Base-by-base conservation (phyloP, 768 basidiomycete genomes). In the Suillus americanus region DNA sequence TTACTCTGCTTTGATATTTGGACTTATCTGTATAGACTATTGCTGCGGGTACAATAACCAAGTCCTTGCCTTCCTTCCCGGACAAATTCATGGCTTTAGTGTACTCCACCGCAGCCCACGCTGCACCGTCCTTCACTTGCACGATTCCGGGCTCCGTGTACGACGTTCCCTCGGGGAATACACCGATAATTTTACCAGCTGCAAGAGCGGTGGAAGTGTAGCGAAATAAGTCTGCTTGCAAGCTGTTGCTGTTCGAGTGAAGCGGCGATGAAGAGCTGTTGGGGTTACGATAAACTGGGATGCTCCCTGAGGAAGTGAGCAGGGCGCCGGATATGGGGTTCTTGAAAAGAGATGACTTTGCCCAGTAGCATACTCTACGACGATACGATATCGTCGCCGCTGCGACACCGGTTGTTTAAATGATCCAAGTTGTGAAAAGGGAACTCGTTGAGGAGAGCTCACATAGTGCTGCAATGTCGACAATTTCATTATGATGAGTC, bases 31-130 rank as follows among this genome's bases (percentile, higher is more conserved):
- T 86, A 75, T 91, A 93, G 12, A 86, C 86, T 62, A 92, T 83
- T 1, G 81, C 84, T n/a, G 86, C 86, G 0, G 89, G 90, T 1
- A 91, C 77, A 64, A 90, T 79, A 1, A 79, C 68, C 48, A 87
- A 76, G 40, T 75, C 76, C 65, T 79, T 73, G 28, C 65, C 62
- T 69, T 35, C 62, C 66, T 40, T 67, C 51, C 51, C 67, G n/a
- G 51, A 60, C 48, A 67, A 63, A 8, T 68, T 63, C 23, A 80
- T 71, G 65, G 81, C 83, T 65, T 84, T 80, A 57, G 82, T 78
- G 73, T 86, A 91, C 71, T 92, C 90, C 56, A 92, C 82, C 7
- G 87, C 89, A 53, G 87, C 85, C 87, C 90, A 89, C 7, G 86
- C 84, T 3, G 85, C 84, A 6, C 91, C 91, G 55, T 89, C 87